These are phyloP conservation scores for Leccinellum rugosiceps DNA, from an alignment of 768 basidiomycete species.

Conservation along the genomic window DNA sequence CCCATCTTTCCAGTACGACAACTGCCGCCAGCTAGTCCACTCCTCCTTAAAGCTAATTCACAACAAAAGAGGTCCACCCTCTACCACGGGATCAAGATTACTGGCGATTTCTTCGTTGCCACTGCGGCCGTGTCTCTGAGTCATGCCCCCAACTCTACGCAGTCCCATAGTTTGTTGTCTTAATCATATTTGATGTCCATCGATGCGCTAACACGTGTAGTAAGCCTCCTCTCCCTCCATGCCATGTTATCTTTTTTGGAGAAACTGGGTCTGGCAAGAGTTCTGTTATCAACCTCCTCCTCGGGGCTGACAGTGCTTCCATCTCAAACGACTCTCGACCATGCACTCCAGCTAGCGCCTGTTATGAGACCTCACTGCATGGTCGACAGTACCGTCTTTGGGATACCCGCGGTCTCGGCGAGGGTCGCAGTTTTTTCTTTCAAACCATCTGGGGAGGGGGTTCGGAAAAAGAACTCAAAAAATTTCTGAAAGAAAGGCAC, in stretches of 20 bases:
- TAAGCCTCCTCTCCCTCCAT: not conserved
- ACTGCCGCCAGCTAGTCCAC: not conserved
- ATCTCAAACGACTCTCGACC: constrained; percentile 9
- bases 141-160: not conserved
- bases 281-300: constrained; percentile 26
- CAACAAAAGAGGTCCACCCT: not conserved
- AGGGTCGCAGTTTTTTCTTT: constrained; percentile 15
- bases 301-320: constrained; percentile 3
- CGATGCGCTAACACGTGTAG: not conserved
- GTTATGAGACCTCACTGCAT: constrained; percentile 6
- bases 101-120: not conserved
- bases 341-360: constrained; percentile 14
- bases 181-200: not conserved
- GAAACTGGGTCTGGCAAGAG: constrained; percentile 27
- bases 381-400: constrained; percentile 19
- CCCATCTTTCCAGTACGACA: not conserved
- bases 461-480: constrained; percentile 19
- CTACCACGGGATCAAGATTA: not conserved
- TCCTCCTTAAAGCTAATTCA: not conserved
- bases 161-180: not conserved
- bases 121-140: not conserved
- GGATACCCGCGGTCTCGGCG: constrained; percentile 40
- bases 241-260: constrained; percentile 23
- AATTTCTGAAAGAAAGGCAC: constrained; percentile 19
- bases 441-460: constrained; percentile 1